Percentiles rank a stretch among this genome's conserved stretches.
These are phyloP conservation scores for Cryptococcus sp. DNA, from an alignment of 1,284 basidiomycete species.

Conservation along the genomic window DNA sequence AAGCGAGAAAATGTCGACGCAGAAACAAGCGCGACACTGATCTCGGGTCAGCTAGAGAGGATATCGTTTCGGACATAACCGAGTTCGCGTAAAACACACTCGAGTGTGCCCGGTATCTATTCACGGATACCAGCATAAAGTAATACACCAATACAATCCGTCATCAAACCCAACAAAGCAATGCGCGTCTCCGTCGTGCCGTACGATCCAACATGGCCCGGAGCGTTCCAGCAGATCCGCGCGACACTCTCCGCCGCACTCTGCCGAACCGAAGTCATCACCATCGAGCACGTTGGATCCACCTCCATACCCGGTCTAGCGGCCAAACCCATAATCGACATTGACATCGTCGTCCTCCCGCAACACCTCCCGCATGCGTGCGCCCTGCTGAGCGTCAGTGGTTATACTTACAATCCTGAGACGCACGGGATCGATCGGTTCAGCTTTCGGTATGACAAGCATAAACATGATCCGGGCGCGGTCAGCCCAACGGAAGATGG, in stretches of 20 bases:
- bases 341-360: conserved; percentile 24
- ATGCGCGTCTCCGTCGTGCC: conserved; percentile 8
- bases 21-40: too few relatives aligned
- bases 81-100: too few relatives aligned
- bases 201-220: conserved; percentile 23
- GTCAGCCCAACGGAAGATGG: conserved; percentile 18
- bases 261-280: neutral
- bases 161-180: too few relatives aligned
- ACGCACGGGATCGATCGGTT: conserved; percentile 4
- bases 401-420: conserved; percentile 19
- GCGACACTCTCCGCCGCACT: conserved; percentile 3
- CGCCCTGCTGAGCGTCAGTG: neutral
- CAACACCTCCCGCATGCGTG: conserved; percentile 7
- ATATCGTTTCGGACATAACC: too few relatives aligned
- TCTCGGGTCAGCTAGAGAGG: too few relatives aligned
- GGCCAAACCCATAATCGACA: conserved; percentile 29
- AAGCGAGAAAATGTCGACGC: too few relatives aligned
- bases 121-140: too few relatives aligned
- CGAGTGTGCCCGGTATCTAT: too few relatives aligned
- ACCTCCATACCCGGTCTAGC: conserved; percentile 26
- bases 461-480: conserved; percentile 16
- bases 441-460: conserved; percentile 12
- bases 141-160: too few relatives aligned
- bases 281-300: conserved; percentile 28
- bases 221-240: conserved; percentile 8